These are phyloP conservation scores for Millerago galiae DNA, from an alignment of 805 yeast genomes.

Conservation along the genomic window DNA sequence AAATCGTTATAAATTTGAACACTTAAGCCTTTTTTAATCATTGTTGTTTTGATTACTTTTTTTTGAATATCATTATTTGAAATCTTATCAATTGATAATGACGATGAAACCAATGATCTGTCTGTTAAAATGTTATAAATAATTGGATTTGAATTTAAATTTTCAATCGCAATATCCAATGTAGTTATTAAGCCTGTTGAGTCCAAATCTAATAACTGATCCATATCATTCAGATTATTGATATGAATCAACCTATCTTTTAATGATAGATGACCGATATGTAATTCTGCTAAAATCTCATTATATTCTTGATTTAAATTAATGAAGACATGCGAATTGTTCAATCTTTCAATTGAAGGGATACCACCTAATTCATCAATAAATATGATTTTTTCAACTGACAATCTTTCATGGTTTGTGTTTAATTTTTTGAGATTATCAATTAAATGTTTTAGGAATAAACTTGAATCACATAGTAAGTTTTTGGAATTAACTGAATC, in stretches of 20 bases:
- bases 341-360: constrained; percentile 77
- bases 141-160: constrained; percentile 61
- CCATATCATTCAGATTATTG: constrained; percentile 63
- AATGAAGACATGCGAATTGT: constrained; percentile 80
- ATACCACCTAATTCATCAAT: constrained; percentile 85
- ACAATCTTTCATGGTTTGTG: constrained; percentile 18
- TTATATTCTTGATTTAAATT: constrained; percentile 78
- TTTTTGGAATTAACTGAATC: constrained; percentile 45
- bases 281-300: constrained; percentile 56
- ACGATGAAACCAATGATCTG: constrained; percentile 83
- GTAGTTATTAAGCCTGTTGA: constrained; percentile 88
- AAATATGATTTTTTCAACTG: constrained; percentile 76
- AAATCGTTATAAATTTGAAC: constrained; percentile 12
- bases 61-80: constrained; percentile 16
- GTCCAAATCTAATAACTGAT: constrained; percentile 36
- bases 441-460: constrained; percentile 35
- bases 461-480: constrained; percentile 34
- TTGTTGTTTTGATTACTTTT: constrained; percentile 50
- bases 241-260: constrained; percentile 47
- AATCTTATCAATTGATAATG: constrained; percentile 61
- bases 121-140: constrained; percentile 89
- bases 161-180: constrained; percentile 58
- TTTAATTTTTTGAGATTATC: constrained; percentile 21
- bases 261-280: constrained; percentile 47
- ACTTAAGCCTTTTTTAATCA: constrained; percentile 62